Percentiles rank a stretch among this genome's conserved stretches.
Conservation (phyloP, 1,284 basidiomycete species). For the Hymenochaete sp. region DNA sequence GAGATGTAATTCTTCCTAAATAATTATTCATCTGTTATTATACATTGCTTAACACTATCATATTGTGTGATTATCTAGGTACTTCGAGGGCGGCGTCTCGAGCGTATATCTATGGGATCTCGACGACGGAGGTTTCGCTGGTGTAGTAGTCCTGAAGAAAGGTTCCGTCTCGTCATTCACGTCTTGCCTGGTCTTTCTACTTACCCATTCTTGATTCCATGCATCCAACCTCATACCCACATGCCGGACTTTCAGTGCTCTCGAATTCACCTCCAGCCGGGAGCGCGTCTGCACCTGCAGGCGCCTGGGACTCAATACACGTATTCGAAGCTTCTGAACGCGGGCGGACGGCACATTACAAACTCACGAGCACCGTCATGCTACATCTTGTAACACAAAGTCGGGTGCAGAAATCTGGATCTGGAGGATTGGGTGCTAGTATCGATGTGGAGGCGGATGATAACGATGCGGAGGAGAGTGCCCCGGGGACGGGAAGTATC, state of each 20-base stretch:
- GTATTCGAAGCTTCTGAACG: conserved; percentile 92
- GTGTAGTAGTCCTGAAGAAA: conserved; percentile 95
- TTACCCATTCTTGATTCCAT: too few relatives aligned
- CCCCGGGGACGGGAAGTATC: conserved; percentile 64
- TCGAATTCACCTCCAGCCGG: neutral
- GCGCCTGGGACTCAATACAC: conserved; percentile 97
- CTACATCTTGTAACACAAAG: conserved; percentile 76
- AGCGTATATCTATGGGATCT: conserved; percentile 98
- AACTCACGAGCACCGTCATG: conserved; percentile 96
- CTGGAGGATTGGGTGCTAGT: conserved; percentile 24
- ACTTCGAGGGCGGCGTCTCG: conserved; percentile 96
- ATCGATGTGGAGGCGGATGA: conserved; percentile 27
- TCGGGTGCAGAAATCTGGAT: conserved; percentile 24
- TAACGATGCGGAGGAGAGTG: conserved; percentile 33
- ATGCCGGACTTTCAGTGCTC: too few relatives aligned
- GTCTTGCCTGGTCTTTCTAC: neutral
- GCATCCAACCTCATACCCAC: too few relatives aligned
- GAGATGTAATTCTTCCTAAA: conserved; percentile 62
- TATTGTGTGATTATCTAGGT: conserved; percentile 38
- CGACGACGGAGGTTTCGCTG: conserved; percentile 93
- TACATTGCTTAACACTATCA: neutral
- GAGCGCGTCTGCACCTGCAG: conserved; percentile 44
- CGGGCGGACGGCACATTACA: conserved; percentile 89
- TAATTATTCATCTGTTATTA: neutral
- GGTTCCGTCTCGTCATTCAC: conserved; percentile 39